Evolutionary conservation across 2,329 filamentous ascomycete species (phyloP), one percentile per base, ranked within the genome.

Genomic region (Penicillium sp.): DNA sequence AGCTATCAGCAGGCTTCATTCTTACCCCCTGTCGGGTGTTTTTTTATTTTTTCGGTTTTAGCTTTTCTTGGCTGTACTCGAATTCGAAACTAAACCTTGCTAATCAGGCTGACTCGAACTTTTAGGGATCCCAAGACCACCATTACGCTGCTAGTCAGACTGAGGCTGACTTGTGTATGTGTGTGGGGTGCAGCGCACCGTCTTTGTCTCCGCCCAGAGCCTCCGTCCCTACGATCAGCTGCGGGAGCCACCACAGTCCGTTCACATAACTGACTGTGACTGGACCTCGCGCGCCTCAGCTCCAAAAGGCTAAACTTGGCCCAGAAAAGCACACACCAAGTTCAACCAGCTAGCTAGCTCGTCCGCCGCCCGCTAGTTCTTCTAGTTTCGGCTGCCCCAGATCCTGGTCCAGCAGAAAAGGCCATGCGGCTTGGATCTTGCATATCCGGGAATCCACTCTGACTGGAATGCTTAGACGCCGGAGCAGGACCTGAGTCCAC

Each of bases 381-480:
- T 35, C 49, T 33, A 51, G 28, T 35, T 51, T 45, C 53, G 53
- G 53, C 17, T 38, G 26, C 38, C 54, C 54, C 54, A 44, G 54
- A 57, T 57, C 54, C 47, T 37, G 53, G 63, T 35, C 38, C 37
- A 55, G 53, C 40, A 44, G n/a, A 33, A 13, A 17, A 44, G 50
- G 56, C 63, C 56, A 68, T 68, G 66, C 66, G 66, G 66, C 65
- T 68, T 62, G 59, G 59, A 69, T 68, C 66, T 61, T 60, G 64
- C 67, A 68, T 68, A 68, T 68, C 65, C 60, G 61, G 62, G 63
- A 67, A 64, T 56, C 65, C 65, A 65, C 64, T 69, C 59, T 71
- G 64, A 73, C 68, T 73, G 70, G 69, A 71, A 72, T 73, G 68
- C 66, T 72, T 71, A 74, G 69, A 66, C 68, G 68, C 71, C 72